Base-by-base conservation (phyloP, 2,329 filamentous ascomycete species). In the Aspergillus transmontanensis region DNA sequence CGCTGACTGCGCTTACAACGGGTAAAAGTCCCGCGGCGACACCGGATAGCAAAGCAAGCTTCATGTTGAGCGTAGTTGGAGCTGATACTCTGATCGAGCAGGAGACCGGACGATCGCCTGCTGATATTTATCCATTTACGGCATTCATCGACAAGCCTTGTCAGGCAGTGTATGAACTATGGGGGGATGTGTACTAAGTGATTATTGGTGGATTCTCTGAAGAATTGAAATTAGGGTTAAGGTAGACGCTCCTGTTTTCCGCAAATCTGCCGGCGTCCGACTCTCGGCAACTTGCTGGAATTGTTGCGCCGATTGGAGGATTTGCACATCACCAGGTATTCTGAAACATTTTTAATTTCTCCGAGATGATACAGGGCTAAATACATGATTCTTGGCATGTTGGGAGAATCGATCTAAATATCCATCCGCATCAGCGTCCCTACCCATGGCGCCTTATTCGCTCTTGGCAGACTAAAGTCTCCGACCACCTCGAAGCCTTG, bases 1-100 rank as follows among this genome's bases (percentile, higher is more conserved):
- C 69, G 51, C 66, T 58, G 53, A 68, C 50, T 32, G 66, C 68
- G 53, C 57, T 41, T n/a, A 65, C 63, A 11, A 46, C 50, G 59
- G 63, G 56, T 54, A 28, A 64, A 50, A 32, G 60, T n/a, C 61
- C 68, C 21, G 59, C 57, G 16, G 62, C 64, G 46, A 65, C 60
- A 56, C 48, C 50, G 28, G 65, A 46, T 46, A 69, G 46, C 34
- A 61, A 63, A 50, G 59, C 21, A 39, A 64, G 58, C 58, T 66
- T 68, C 68, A 70, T 70, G n/a, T 16, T 66, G 63, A 60, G 62
- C 14, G 12, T 14, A 23, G 23, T 36, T 21, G 19, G 21, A 54
- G 28, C 16, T 11, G 4, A n/a, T 12, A 32, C 7, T 36, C 46
- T 50, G 23, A 19, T 19, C 12, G 6, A 30, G 26, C 23, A 50